Conservation (phyloP, 139 green algal genomes). For the Chlamydomonas sp. region DNA sequence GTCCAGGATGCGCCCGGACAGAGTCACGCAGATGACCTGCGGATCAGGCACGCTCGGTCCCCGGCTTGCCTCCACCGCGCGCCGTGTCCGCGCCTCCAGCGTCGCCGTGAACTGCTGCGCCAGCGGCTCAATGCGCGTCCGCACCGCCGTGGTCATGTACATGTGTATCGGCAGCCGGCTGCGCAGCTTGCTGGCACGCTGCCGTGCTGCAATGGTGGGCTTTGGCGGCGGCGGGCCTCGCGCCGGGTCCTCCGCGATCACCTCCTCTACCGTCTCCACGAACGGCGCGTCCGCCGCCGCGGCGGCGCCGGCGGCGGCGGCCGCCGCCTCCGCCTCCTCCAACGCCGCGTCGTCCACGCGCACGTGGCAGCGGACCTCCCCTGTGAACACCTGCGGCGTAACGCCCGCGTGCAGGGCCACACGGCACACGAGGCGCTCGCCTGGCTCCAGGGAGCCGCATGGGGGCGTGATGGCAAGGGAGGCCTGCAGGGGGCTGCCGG, state of each 20-base stretch:
- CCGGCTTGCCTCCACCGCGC: not conserved
- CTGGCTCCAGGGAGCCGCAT: constrained; percentile 34
- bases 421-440: constrained; percentile 34
- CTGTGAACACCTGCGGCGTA: constrained; percentile 44
- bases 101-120: constrained; percentile 29
- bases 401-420: constrained; percentile 38
- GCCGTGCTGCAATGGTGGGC: constrained; percentile 7
- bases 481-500: constrained; percentile 16
- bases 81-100: constrained; percentile 16
- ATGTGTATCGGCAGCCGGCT: constrained; percentile 50
- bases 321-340: constrained; percentile 16
- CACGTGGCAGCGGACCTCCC: constrained; percentile 28
- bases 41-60: constrained; percentile 25
- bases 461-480: constrained; percentile 15
- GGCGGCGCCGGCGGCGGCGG: not conserved
- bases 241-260: constrained; percentile 25
- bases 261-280: constrained; percentile 38
- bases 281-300: constrained; percentile 11
- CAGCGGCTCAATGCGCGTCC: constrained; percentile 37
- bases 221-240: constrained; percentile 5
- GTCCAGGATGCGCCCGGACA: constrained; percentile 42
- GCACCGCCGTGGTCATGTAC: constrained; percentile 45
- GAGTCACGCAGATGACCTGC: constrained; percentile 33
- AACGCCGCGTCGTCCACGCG: constrained; percentile 44
- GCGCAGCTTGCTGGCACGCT: constrained; percentile 28